Evolutionary conservation across 495 filamentous ascomycete species (phyloP).

Genomic region (Tetracladium setigerum): DNA sequence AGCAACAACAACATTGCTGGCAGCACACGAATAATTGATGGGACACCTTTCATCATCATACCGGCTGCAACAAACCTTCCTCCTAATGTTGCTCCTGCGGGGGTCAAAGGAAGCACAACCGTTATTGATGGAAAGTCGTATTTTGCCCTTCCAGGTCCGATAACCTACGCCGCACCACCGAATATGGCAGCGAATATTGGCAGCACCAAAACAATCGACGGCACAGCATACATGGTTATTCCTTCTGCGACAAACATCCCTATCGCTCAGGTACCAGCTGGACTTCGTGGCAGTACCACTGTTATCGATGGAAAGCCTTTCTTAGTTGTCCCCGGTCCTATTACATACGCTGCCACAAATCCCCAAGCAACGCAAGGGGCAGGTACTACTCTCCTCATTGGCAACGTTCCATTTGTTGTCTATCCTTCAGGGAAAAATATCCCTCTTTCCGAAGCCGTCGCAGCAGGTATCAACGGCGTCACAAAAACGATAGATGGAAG

Average conservation of each 20-base stretch:
- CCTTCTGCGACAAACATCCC: background rate
- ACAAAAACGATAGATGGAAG: constrained; percentile 9
- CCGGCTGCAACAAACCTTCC: background rate
- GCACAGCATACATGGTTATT: background rate
- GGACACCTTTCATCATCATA: constrained; percentile 1
- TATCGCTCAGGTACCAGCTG: background rate
- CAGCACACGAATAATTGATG: background rate
- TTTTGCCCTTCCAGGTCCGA: background rate
- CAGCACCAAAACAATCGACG: background rate
- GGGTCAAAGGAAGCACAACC: background rate
- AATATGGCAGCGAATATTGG: background rate
- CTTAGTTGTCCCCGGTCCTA: constrained; percentile 1
- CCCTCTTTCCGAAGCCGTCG: constrained; percentile 2
- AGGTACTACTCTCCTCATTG: background rate
- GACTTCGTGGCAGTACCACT: background rate
- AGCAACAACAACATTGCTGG: background rate
- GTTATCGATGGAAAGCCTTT: constrained; percentile 6
- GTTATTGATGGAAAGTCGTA: background rate
- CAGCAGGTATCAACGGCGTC: constrained; percentile 2
- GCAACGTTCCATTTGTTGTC: constrained; percentile 5
- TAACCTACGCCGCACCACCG: background rate
- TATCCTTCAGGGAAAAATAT: constrained; percentile 4
- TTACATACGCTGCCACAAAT: background rate
- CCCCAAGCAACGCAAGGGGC: background rate
- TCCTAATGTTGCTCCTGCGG: background rate